Evolutionary conservation across 192 early-diverging fungal genomes (phyloP).

Genomic region (Coemansia aciculifera): DNA sequence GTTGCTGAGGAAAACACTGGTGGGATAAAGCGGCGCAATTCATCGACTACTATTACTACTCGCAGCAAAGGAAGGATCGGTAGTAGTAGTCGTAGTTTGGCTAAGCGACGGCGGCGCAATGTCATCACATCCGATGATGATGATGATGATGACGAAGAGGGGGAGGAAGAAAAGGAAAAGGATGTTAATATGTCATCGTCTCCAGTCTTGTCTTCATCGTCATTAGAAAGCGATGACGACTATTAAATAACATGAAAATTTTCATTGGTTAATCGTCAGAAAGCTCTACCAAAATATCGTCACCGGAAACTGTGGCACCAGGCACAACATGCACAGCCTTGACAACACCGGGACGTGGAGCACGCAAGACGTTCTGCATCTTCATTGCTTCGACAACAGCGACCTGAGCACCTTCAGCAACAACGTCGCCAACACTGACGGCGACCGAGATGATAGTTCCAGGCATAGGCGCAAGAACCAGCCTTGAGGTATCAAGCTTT

Average conservation of each 20-base stretch:
- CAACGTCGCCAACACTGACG: constrained; percentile 77
- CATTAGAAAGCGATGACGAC: constrained; percentile 7
- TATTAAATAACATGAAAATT: neutral
- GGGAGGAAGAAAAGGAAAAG: neutral
- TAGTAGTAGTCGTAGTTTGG: neutral
- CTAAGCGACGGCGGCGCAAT: constrained; percentile 27
- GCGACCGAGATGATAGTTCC: constrained; percentile 81
- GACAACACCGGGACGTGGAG: constrained; percentile 74
- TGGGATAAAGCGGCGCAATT: neutral
- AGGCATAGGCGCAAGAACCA: constrained; percentile 89
- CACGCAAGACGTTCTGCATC: constrained; percentile 92
- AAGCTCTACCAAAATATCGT: constrained; percentile 76
- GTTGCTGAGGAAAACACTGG: neutral
- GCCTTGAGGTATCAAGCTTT: constrained; percentile 67
- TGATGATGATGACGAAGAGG: constrained; percentile 2
- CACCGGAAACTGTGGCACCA: constrained; percentile 76
- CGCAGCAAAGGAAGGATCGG: neutral
- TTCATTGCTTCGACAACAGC: constrained; percentile 96
- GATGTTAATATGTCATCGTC: neutral
- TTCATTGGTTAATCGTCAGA: constrained; percentile 38
- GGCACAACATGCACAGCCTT: constrained; percentile 72
- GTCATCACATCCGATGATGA: constrained; percentile 38
- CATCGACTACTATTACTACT: neutral
- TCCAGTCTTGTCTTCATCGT: constrained; percentile 4
- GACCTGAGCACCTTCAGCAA: constrained; percentile 80